Evolutionary conservation across 1,139 yeast species (phyloP), one percentile per base, ranked within the genome.

Genomic region (Diutina mesorugosa): DNA sequence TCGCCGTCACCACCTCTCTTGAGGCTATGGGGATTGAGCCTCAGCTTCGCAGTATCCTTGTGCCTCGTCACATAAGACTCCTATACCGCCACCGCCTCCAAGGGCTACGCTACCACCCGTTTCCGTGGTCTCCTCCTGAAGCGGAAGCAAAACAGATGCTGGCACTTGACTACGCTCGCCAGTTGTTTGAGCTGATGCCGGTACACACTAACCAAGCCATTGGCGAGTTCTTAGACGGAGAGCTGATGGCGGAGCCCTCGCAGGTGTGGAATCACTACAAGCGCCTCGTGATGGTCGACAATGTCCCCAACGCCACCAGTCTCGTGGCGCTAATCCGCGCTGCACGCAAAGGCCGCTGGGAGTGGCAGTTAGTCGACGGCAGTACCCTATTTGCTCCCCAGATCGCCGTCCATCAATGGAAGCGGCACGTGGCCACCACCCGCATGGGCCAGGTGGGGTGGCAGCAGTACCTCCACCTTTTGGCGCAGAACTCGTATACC

Each of bases 351-450:
- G 59, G 61, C 6, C 60, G 61, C 1, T 57, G 45, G 45, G 28
- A 29, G n/a, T 50, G 53, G 53, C 87, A 45, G 16, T 16, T 30
- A 5, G 30, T n/a, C 18, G 51, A 47, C 14, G 80, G 71, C 4
- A 71, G 70, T 1, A n/a, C 14, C 6, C 60, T 77, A 45, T 78
- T 69, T 58, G 87, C 90, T 0, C 74, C 85, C 0, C 89, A 84
- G 60, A 72, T 83, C 16, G 84, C 87, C 0, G 74, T 83, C 6
- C 76, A 72, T 51, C 88, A 85, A 64, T 81, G 84, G 66, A 76
- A 79, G 58, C 65, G 60, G 28, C 58, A 70, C 54, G 62, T 60
- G 18, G 28, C 45, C 70, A 69, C 56, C 57, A 32, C 60, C 3
- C 69, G 69, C 51, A 87, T 90, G 0, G 69, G 74, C 7, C 72